These are phyloP conservation scores for Ascocoryne sarcoides DNA, from an alignment of 2,329 filamentous ascomycete genomes.

Conservation along the genomic window DNA sequence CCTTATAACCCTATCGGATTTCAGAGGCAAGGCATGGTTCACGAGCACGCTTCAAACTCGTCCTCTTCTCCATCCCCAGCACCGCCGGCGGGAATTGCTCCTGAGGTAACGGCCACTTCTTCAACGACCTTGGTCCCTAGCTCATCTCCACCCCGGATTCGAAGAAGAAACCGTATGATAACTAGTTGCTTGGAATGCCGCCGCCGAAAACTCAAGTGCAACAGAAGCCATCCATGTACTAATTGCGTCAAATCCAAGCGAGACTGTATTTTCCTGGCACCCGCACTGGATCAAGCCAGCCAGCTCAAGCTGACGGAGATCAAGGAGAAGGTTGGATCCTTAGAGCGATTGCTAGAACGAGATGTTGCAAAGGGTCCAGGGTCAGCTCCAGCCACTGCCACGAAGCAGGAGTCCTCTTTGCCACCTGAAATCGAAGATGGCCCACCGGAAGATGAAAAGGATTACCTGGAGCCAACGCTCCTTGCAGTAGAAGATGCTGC, in stretches of 20 bases:
- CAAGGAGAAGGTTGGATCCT: slow-evolving; percentile 67
- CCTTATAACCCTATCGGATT: too few species aligned
- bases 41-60: too few species aligned
- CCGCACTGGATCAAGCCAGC: slow-evolving; percentile 53
- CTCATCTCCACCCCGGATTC: slow-evolving; percentile 18
- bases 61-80: too few species aligned
- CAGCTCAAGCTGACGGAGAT: slow-evolving; percentile 66
- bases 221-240: slow-evolving; percentile 62
- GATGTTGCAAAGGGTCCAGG: slow-evolving; percentile 55
- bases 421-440: slow-evolving; percentile 42
- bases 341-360: slow-evolving; percentile 61
- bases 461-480: slow-evolving; percentile 50
- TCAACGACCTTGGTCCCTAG: too few species aligned
- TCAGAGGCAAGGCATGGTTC: too few species aligned
- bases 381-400: slow-evolving; percentile 6
- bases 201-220: slow-evolving; percentile 69
- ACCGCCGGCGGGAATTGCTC: too few species aligned
- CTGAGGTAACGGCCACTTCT: too few species aligned
- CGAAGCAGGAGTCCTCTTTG: slow-evolving; percentile 19
- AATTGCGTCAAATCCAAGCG: slow-evolving; percentile 34
- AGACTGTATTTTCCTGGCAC: slow-evolving; percentile 34
- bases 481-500: slow-evolving; percentile 56
- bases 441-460: slow-evolving; percentile 45
- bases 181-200: slow-evolving; percentile 63
- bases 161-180: slow-evolving; percentile 55